Conservation (phyloP, 1,284 basidiomycete genomes). For the Bjerkandera adusta region DNA sequence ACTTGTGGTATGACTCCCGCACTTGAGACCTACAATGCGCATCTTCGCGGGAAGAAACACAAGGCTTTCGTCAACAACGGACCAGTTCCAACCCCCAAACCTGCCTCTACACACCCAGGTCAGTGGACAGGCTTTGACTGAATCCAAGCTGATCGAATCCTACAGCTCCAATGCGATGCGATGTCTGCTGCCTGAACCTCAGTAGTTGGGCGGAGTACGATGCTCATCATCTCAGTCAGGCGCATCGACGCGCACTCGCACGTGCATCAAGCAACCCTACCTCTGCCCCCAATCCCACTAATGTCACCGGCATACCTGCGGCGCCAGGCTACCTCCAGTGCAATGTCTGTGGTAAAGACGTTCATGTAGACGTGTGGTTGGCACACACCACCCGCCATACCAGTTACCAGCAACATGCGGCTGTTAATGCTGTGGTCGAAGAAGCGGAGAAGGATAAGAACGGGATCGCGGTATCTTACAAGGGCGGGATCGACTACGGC, state of each 20-base stretch:
- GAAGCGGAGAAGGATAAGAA: conserved; percentile 18
- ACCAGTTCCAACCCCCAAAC: too few relatives aligned
- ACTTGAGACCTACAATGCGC: not conserved
- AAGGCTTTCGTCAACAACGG: too few relatives aligned
- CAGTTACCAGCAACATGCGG: conserved; percentile 9
- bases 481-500: conserved; percentile 29
- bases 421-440: conserved; percentile 6
- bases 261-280: not conserved
- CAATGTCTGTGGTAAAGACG: conserved; percentile 13
- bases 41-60: conserved; percentile 5
- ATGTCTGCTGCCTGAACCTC: conserved; percentile 11
- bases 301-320: conserved; percentile 2
- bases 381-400: conserved; percentile 13
- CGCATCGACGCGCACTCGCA: conserved; percentile 4
- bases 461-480: conserved; percentile 14
- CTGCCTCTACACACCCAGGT: too few relatives aligned
- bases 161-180: conserved; percentile 4
- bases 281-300: not conserved
- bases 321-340: conserved; percentile 14
- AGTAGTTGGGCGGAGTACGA: not conserved
- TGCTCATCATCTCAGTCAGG: conserved; percentile 2
- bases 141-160: not conserved
- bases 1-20: conserved; percentile 1
- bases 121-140: not conserved
- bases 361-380: conserved; percentile 15